phyloP scores from a whole-genome alignment of 1,284 basidiomycete species.

The Amylostereum areolatum region DNA sequence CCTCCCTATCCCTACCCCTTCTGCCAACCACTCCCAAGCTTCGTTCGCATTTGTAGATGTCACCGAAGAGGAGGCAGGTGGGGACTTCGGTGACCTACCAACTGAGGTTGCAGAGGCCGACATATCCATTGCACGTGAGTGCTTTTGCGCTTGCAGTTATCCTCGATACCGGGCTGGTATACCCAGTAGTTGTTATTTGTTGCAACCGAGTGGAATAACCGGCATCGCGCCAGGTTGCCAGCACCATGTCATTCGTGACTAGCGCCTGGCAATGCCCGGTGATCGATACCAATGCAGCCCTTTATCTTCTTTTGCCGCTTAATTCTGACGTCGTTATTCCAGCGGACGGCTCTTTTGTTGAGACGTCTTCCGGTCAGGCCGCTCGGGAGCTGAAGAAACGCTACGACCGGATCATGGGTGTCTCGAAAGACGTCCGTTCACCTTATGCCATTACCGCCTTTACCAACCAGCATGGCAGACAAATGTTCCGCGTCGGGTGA shows the following conservation, averaged over 20 bases:
- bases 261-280: too few species aligned
- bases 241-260: too few species aligned
- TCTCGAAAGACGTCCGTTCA: conserved; percentile 59
- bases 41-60: conserved; percentile 37
- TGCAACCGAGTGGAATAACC: too few species aligned
- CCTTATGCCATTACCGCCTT: conserved; percentile 75
- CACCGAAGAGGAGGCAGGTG: conserved; percentile 14
- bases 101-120: conserved; percentile 52
- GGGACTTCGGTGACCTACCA: conserved; percentile 25
- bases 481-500: conserved; percentile 70
- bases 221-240: too few species aligned
- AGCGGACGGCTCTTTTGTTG: conserved; percentile 73
- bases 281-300: neutral
- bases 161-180: too few species aligned
- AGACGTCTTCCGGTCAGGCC: conserved; percentile 67
- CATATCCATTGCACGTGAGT: conserved; percentile 57
- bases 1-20: conserved; percentile 41
- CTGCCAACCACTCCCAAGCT: conserved; percentile 34
- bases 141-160: too few species aligned
- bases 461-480: conserved; percentile 70
- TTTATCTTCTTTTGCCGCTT: neutral
- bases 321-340: neutral
- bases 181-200: too few species aligned
- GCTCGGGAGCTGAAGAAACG: conserved; percentile 68
- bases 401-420: conserved; percentile 63